Evolutionary conservation across 441 rosid species (phyloP).

Genomic region (Populus hybrid): DNA sequence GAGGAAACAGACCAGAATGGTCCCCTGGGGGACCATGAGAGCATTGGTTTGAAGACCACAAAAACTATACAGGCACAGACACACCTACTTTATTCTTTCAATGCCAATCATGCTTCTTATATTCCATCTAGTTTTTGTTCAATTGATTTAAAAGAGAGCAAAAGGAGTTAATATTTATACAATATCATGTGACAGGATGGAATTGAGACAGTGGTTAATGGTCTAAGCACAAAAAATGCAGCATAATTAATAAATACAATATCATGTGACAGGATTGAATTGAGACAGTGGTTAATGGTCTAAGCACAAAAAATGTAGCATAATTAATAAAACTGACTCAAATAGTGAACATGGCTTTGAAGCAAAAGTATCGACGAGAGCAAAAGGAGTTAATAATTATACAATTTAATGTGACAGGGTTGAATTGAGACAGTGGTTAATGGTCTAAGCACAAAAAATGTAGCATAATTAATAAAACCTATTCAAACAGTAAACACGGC

Average conservation of each 20-base stretch:
- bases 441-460: neutral
- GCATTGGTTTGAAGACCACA: neutral
- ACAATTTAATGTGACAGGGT: neutral
- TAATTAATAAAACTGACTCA: neutral
- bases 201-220: neutral
- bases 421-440: neutral
- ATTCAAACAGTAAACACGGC: neutral
- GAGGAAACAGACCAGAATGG: slow-evolving; percentile 22
- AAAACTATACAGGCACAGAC: slow-evolving; percentile 10
- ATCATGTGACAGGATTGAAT: too few relatives aligned
- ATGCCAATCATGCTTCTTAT: slow-evolving; percentile 3
- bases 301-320: neutral
- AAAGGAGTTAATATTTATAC: neutral
- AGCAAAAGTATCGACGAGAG: neutral
- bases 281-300: neutral
- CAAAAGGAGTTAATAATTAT: neutral
- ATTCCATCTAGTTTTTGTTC: slow-evolving; percentile 3
- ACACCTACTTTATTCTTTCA: neutral
- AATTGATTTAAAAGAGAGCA: slow-evolving; percentile 1
- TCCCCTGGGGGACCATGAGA: slow-evolving; percentile 30
- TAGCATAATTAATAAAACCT: neutral
- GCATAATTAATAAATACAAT: neutral
- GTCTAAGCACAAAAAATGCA: neutral
- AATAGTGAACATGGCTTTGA: too few relatives aligned
- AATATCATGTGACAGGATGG: too few relatives aligned